Evolutionary conservation across 1,284 basidiomycete genomes (phyloP), one percentile per base, ranked within the genome.

Genomic region (Ustilago tritici): DNA sequence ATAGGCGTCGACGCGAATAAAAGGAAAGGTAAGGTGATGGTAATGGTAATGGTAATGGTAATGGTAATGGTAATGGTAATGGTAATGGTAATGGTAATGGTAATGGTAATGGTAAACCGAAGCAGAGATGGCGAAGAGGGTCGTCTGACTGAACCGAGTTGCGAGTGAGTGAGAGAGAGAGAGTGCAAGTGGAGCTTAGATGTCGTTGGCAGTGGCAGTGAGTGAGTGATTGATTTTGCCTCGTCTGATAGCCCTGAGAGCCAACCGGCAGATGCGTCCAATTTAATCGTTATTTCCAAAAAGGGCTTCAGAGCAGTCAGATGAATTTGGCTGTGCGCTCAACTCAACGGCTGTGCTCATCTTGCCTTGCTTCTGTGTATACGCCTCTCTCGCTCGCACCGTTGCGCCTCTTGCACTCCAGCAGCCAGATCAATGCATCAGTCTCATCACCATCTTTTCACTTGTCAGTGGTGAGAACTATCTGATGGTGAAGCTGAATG

Each of bases 221-320:
- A 17, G 40, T 41, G 40, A 19, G 11, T 19, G 43, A 19, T 17
- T 46, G 43, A 46, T 46, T 46, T 17, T 46, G 43, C 43, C 43
- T 46, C 19, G 43, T 46, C 43, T 19, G n/a, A 46, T 46, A 19
- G 43, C 43, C 43, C 43, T 46, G 43, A 46, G 43, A 46, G 43
- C 43, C 12, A 43, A 28, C 3, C 23, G 23, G 23, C 23, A 3
- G 23, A 28, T 28, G 23, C 3, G 23, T 28, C 23, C 23, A 28
- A 28, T 28, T 28, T 28, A 43, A 46, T 46, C 43, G 17, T 46
- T 7, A 46, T 23, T 46, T 46, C 43, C n/a, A 11, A 46, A 46
- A 17, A 43, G 43, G 23, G 19, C 43, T 17, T 19, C 14, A 46
- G 43, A 46, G 43, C 43, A 46, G 43, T 46, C 36, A 38, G 14